These are phyloP conservation scores for Delonix regia DNA, from an alignment of 306 rosid species.

Conservation along the genomic window DNA sequence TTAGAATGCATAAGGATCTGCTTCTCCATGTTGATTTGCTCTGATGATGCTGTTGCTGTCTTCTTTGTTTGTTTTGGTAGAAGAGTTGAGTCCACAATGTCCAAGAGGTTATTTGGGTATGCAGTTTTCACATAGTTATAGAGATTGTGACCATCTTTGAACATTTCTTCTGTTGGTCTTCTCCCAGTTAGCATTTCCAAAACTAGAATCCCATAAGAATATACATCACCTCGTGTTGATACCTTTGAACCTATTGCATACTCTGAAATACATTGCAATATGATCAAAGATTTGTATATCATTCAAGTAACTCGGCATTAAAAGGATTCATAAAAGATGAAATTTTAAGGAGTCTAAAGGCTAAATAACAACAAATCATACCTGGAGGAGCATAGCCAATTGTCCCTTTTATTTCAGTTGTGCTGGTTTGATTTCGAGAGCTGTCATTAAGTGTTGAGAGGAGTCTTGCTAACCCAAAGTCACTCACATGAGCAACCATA, in stretches of 20 bases:
- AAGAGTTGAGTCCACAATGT: not conserved
- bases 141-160: not conserved
- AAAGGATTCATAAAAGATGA: no score
- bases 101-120: not conserved
- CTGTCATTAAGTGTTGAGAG: not conserved
- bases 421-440: not conserved
- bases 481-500: not conserved
- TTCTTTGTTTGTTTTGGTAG: not conserved
- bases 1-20: not conserved
- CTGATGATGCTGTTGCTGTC: not conserved
- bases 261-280: not conserved
- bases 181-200: not conserved
- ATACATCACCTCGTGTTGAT: not conserved
- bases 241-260: not conserved
- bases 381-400: slow-evolving; percentile 22
- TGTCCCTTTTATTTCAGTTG: not conserved
- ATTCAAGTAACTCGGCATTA: no score
- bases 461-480: not conserved
- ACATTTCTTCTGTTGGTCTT: not conserved
- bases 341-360: not conserved
- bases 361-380: not conserved
- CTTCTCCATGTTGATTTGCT: not conserved
- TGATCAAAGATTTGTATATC: not conserved
- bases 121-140: not conserved
- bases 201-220: not conserved